Conservation (phyloP, 192 early-diverging fungal genomes). For the Obelidium mucronatum region DNA sequence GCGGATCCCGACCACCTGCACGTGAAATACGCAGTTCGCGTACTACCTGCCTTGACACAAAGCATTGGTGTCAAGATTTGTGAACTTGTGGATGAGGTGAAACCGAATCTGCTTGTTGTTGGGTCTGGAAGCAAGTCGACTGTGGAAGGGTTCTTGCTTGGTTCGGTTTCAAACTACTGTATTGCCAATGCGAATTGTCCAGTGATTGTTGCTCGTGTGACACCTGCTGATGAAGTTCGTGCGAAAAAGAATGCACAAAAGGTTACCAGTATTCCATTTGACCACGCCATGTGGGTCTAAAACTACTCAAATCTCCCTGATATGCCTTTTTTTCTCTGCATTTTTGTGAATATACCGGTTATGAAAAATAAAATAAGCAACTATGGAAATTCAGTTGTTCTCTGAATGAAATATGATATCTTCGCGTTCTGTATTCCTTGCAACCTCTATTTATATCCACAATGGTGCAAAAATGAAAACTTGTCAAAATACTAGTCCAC, state of each 20-base stretch:
- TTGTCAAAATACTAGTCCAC: no score
- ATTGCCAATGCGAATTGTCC: conserved; percentile 43
- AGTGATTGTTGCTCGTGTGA: conserved; percentile 45
- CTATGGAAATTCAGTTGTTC: neutral
- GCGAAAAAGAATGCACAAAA: neutral
- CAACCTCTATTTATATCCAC: no score
- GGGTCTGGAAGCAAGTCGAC: conserved; percentile 50
- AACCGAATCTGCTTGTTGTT: conserved; percentile 49
- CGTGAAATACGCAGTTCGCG: conserved; percentile 32
- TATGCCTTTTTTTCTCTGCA: no score
- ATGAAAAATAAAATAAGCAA: no score
- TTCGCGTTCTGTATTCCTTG: no score
- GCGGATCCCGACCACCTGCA: conserved; percentile 38
- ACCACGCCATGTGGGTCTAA: conserved; percentile 15
- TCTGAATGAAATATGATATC: no score
- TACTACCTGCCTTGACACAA: conserved; percentile 8
- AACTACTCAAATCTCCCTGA: no score
- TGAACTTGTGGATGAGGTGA: conserved; percentile 42
- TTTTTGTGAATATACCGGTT: no score
- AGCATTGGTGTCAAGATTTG: conserved; percentile 40
- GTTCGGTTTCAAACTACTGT: conserved; percentile 47
- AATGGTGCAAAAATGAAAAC: no score
- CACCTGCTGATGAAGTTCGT: conserved; percentile 24
- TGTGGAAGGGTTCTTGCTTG: conserved; percentile 46
- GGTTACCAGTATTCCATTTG: neutral